A percentile compares a stretch with the other conserved stretches of the same genome.
phyloP scores from a whole-genome alignment of 2,329 filamentous ascomycete species.

The Cladophialophora carrionii region DNA sequence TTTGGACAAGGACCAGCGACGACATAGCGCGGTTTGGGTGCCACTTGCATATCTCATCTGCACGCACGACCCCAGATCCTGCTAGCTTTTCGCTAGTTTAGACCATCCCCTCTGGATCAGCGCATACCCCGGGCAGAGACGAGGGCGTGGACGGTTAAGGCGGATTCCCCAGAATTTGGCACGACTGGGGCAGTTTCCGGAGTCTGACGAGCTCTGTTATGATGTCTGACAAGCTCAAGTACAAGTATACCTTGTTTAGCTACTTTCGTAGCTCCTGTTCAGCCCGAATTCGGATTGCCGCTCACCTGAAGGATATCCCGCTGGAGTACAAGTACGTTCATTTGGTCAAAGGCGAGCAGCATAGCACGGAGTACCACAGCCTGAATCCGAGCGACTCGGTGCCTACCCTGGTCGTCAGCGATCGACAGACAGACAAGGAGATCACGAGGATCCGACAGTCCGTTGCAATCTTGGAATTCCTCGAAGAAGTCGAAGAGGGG shows the following conservation, averaged over 20 bases:
- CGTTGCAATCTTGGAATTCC: constrained; percentile 63
- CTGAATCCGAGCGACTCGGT: constrained; percentile 61
- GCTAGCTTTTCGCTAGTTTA: constrained; percentile 6
- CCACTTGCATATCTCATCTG: constrained; percentile 8
- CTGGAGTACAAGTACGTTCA: constrained; percentile 57
- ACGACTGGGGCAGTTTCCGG: background rate
- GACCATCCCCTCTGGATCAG: background rate
- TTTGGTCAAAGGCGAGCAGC: constrained; percentile 59
- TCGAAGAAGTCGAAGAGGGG: constrained; percentile 59
- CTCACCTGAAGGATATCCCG: constrained; percentile 58
- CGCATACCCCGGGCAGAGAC: background rate
- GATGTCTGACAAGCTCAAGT: constrained; percentile 12
- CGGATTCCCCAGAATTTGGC: constrained; percentile 1
- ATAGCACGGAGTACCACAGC: constrained; percentile 48
- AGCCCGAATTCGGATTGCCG: constrained; percentile 63
- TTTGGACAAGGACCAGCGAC: background rate
- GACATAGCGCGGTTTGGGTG: background rate
- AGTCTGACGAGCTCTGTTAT: background rate
- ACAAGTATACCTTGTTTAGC: constrained; percentile 54
- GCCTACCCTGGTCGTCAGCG: constrained; percentile 55
- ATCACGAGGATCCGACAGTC: constrained; percentile 59
- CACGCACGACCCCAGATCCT: constrained; percentile 3
- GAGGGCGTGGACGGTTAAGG: background rate
- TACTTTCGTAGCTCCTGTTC: constrained; percentile 68
- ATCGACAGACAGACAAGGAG: constrained; percentile 33